Evolutionary conservation across 768 basidiomycete species (phyloP).

Genomic region (Lactarius deliciosus): DNA sequence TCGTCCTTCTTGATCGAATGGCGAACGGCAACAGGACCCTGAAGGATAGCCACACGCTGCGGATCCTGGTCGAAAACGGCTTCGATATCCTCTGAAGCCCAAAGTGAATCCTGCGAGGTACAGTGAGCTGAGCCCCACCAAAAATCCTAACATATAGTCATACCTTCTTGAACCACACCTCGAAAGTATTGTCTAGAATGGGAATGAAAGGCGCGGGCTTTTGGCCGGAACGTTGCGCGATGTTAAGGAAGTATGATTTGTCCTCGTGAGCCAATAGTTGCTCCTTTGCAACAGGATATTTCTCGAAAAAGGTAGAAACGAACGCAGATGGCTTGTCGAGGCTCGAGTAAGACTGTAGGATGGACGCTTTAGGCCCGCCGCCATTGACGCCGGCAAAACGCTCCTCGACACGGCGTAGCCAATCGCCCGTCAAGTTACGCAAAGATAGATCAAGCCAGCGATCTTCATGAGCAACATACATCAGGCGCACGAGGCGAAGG

Average conservation of each 20-base stretch:
- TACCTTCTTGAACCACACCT: constrained; percentile 99
- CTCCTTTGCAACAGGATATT: constrained; percentile 76
- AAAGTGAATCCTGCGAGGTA: constrained; percentile 78
- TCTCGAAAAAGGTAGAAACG: constrained; percentile 78
- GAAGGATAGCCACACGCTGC: constrained; percentile 95
- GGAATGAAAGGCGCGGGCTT: constrained; percentile 99
- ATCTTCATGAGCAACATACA: constrained; percentile 89
- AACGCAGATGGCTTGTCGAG: constrained; percentile 82
- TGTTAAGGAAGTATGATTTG: constrained; percentile 92
- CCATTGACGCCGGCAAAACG: constrained; percentile 90
- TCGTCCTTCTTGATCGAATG: constrained; percentile 87
- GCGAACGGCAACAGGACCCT: constrained; percentile 94
- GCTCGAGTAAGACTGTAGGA: constrained; percentile 77
- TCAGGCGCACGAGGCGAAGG: constrained; percentile 86
- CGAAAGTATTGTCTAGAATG: constrained; percentile 87
- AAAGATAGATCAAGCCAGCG: constrained; percentile 93
- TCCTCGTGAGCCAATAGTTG: constrained; percentile 94
- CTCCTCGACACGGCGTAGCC: constrained; percentile 94
- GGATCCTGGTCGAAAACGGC: constrained; percentile 99
- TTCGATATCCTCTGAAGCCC: constrained; percentile 97
- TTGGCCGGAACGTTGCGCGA: constrained; percentile 93
- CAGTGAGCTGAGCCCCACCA: constrained; percentile 17
- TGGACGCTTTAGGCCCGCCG: constrained; percentile 70
- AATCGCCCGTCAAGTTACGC: constrained; percentile 93
- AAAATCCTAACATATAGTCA: constrained; percentile 26